Base-by-base conservation (phyloP, 768 basidiomycete species). In the Boletus barrowsii region DNA sequence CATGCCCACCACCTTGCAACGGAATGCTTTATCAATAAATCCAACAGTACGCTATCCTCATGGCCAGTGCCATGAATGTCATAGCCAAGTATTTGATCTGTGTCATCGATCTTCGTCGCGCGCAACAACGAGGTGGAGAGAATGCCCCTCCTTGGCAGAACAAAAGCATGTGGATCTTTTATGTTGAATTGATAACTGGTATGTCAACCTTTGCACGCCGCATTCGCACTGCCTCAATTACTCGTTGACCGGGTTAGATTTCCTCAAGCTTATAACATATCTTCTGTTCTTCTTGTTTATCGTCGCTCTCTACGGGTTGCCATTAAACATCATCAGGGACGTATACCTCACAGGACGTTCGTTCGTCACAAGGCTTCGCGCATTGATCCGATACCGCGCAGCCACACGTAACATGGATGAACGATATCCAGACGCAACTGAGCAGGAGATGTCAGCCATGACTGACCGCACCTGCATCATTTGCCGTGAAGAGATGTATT, bases 331-430 rank as follows among this genome's bases (percentile, higher is more conserved):
- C 59, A 82, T 98, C 57, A 88, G 97, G 47, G 96, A 98, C 73
- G 93, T 99, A 43, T 98, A 96, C 73, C 83, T 97, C 64, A 97
- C 97, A 1, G 87, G 92, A 6, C 84, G 93, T 18, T 96, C 96
- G 3, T 98, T 99, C 76, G 75, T 94, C 61, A 83, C 86, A 3
- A 84, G 94, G 40, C 80, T 93, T 43, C 84, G 90, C 32, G 95
- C 95, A 33, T 83, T 98, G 53, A 81, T 92, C 51, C 87, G 93
- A 42, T 99, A 98, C 72, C 89, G 92, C 60, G 87, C 88, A 14
- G 96, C 97, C 3, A 99, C 96, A 7, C 79, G 88, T 48, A 93
- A 98, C 68, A 98, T 98, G 96, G 93, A 98, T 61, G 82, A 92
- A 61, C 79, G 92, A 37, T 98, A 98, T 70, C 94, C 97, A 5